A percentile compares a stretch with the other conserved stretches of the same genome.
These are phyloP conservation scores for Rostrohypoxylon terebratum DNA, from an alignment of 495 filamentous ascomycete genomes.

Conservation along the genomic window DNA sequence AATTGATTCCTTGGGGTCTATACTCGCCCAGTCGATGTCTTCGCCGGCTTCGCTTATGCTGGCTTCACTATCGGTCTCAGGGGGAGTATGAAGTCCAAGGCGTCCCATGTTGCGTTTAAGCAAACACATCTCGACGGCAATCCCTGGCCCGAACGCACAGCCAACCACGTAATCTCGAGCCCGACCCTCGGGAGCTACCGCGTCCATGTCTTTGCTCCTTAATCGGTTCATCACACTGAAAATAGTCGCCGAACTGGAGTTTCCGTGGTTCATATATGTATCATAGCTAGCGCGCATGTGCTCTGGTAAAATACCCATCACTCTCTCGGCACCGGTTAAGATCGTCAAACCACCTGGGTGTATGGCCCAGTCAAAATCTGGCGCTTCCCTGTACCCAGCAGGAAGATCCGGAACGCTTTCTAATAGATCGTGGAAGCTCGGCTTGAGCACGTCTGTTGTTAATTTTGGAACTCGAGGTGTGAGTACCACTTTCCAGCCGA, in stretches of 20 bases:
- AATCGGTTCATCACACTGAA: conserved; percentile 70
- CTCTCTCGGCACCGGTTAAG: conserved; percentile 68
- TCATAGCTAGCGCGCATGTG: conserved; percentile 72
- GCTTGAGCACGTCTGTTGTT: conserved; percentile 58
- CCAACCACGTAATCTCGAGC: conserved; percentile 69
- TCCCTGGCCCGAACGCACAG: conserved; percentile 74
- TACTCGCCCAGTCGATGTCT: conserved; percentile 44
- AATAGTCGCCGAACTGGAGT: conserved; percentile 71
- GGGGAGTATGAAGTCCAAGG: conserved; percentile 52
- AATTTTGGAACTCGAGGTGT: conserved; percentile 67
- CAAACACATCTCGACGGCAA: conserved; percentile 72
- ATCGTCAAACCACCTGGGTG: conserved; percentile 75
- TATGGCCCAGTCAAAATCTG: conserved; percentile 75
- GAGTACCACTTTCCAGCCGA: conserved; percentile 73
- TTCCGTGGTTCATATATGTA: conserved; percentile 72
- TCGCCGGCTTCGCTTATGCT: conserved; percentile 55
- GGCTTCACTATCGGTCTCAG: conserved; percentile 60
- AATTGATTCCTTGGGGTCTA: conserved; percentile 39
- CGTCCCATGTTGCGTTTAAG: conserved; percentile 59
- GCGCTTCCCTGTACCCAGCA: conserved; percentile 52
- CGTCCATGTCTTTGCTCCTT: conserved; percentile 68
- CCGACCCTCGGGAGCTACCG: conserved; percentile 56
- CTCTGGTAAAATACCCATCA: conserved; percentile 64
- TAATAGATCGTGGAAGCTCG: conserved; percentile 63
- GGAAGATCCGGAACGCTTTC: conserved; percentile 56